phyloP scores from a whole-genome alignment of 352 stramenopile genomes.

The Phytophthora ramorum region DNA sequence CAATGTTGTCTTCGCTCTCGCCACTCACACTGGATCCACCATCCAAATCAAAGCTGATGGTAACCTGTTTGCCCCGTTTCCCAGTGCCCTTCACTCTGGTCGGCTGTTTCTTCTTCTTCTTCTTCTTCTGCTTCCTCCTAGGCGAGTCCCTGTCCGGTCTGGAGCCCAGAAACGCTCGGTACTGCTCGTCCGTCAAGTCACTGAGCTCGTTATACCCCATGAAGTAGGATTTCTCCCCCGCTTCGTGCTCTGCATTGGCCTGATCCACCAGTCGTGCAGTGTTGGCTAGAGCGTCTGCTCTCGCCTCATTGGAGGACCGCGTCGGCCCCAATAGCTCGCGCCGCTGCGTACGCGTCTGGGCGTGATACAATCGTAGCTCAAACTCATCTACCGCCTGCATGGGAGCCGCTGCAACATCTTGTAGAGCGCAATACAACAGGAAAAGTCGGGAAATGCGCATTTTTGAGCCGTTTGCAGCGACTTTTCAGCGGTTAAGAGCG shows the following conservation, averaged over 20 bases:
- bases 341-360: conserved; percentile 33
- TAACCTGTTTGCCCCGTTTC: conserved; percentile 27
- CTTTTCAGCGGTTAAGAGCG: conserved; percentile 14
- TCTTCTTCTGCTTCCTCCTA: conserved; percentile 11
- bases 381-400: conserved; percentile 26
- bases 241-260: conserved; percentile 53
- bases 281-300: conserved; percentile 49
- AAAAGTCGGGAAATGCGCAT: conserved; percentile 25
- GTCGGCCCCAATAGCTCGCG: conserved; percentile 46
- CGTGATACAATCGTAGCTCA: conserved; percentile 32
- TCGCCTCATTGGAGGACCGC: conserved; percentile 48
- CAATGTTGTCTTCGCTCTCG: conserved; percentile 20
- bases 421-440: conserved; percentile 9
- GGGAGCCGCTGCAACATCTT: neutral
- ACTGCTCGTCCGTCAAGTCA: conserved; percentile 74
- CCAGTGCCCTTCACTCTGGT: conserved; percentile 4
- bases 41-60: conserved; percentile 33
- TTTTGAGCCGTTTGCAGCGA: conserved; percentile 1
- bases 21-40: conserved; percentile 23
- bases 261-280: conserved; percentile 52
- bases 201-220: conserved; percentile 73
- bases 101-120: neutral
- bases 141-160: conserved; percentile 39
- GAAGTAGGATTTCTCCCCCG: conserved; percentile 53
- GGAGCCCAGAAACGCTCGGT: conserved; percentile 62